A percentile compares a stretch with the other conserved stretches of the same genome.
These are phyloP conservation scores for Coemansia sp. DNA, from an alignment of 192 early-diverging fungal genomes.

Conservation along the genomic window DNA sequence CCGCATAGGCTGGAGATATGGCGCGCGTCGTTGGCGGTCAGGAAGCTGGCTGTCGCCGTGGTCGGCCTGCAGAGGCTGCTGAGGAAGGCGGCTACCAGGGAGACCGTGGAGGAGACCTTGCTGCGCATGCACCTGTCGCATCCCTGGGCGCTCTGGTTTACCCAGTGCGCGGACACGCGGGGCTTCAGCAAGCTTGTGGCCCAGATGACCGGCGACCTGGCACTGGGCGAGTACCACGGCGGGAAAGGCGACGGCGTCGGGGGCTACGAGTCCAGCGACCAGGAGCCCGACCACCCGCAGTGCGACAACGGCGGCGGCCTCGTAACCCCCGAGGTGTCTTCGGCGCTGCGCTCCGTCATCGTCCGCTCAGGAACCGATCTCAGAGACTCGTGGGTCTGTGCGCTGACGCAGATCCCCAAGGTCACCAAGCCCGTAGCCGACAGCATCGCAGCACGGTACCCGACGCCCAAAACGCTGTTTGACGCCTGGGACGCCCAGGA, in stretches of 20 bases:
- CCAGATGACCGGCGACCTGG: conserved; percentile 39
- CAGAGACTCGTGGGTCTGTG: conserved; percentile 31
- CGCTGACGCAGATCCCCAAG: conserved; percentile 43
- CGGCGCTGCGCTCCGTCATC: conserved; percentile 14
- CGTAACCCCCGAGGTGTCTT: conserved; percentile 17
- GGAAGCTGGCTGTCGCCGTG: conserved; percentile 23
- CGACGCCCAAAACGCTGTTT: conserved; percentile 32
- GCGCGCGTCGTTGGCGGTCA: conserved; percentile 28
- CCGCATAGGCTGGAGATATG: conserved; percentile 24
- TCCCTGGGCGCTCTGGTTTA: conserved; percentile 34
- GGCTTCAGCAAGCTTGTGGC: conserved; percentile 27
- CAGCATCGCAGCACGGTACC: conserved; percentile 25
- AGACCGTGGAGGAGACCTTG: conserved; percentile 22
- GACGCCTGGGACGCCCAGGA: conserved; percentile 20
- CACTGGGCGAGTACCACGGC: conserved; percentile 11
- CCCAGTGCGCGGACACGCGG: conserved; percentile 23
- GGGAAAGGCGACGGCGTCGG: neutral
- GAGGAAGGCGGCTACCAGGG: conserved; percentile 10
- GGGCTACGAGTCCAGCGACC: neutral
- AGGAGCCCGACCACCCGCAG: neutral
- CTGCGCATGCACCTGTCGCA: conserved; percentile 29
- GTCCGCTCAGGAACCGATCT: conserved; percentile 34
- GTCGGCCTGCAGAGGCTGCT: conserved; percentile 30
- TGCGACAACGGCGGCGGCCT: neutral
- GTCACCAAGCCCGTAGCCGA: conserved; percentile 36